Evolutionary conservation across 2,329 filamentous ascomycete species (phyloP).

Genomic region (Ophiostoma tasmaniense): DNA sequence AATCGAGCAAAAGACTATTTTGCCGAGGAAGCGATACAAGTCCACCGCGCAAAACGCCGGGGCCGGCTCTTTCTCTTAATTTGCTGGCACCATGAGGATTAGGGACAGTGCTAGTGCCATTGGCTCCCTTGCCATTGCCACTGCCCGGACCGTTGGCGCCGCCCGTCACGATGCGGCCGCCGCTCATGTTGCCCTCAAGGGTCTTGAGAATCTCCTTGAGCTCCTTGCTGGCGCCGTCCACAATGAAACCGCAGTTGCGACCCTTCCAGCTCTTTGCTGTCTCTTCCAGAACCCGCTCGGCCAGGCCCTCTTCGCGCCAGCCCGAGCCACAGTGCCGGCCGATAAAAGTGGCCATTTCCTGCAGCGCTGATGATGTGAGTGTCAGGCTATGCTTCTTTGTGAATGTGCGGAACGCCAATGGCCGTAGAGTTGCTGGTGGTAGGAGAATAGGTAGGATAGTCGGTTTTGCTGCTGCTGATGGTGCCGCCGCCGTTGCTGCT

Average conservation of each 20-base stretch:
- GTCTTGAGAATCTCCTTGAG: slow-evolving; percentile 76
- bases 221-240: slow-evolving; percentile 69
- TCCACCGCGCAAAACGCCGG: background rate
- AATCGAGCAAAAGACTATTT: slow-evolving; percentile 55
- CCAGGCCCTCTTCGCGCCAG: slow-evolving; percentile 93
- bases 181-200: slow-evolving; percentile 79
- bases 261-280: slow-evolving; percentile 88
- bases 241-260: slow-evolving; percentile 78
- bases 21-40: slow-evolving; percentile 44
- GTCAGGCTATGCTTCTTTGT: slow-evolving; percentile 97
- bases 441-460: slow-evolving; percentile 81
- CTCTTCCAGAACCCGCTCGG: slow-evolving; percentile 87
- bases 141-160: slow-evolving; percentile 24
- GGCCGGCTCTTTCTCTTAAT: slow-evolving; percentile 1
- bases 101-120: background rate
- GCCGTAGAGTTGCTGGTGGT: slow-evolving; percentile 75
- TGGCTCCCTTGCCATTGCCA: background rate
- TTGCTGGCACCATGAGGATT: background rate
- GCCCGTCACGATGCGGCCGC: slow-evolving; percentile 55
- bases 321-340: slow-evolving; percentile 88
- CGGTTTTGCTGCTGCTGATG: slow-evolving; percentile 43
- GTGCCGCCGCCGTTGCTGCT: slow-evolving; percentile 73
- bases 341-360: slow-evolving; percentile 79
- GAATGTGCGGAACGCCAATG: slow-evolving; percentile 87
- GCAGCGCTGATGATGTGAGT: slow-evolving; percentile 75